Evolutionary conservation across 192 early-diverging fungal genomes (phyloP), one percentile per base, ranked within the genome.

Genomic region (Backusella tuberculispora): DNA sequence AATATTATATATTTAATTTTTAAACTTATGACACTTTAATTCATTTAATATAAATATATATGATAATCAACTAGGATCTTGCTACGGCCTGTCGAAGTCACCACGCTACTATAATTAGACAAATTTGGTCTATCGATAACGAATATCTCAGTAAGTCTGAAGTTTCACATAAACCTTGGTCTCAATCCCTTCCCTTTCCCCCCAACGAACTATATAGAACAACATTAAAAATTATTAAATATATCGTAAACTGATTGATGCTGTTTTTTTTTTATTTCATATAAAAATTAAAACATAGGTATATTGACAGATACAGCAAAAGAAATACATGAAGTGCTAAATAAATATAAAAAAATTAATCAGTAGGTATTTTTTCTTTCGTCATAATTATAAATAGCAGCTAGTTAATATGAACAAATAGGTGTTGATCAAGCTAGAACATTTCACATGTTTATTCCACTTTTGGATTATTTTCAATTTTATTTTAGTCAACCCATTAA

Each of bases 341-440:
- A 50, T 50, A 50, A 7, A 15, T 50, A n/a, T 50, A 50, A 50
- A 50, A 50, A 50, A 50, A 50, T 50, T 1, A n/a, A n/a, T 50
- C 5, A 19, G 47, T n/a, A 50, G 4, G 15, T 17, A 7, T 50
- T 50, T 17, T 50, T 50, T n/a, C 15, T 60, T 8, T 60, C 26
- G 50, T 53, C 50, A 53, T 53, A 53, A 53, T 53, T 53, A 53
- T 19, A 53, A 53, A 53, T 53, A 53, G 50, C 19, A 53, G n/a
- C 50, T 19, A 19, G 19, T 2, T 53, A 19, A 53, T 53, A 19
- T 19, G 50, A 53, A 53, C 50, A 53, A 53, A 53, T 53, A 53
- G 50, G n/a, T 19, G 7, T 53, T 53, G 48, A 21, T 53, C 48
- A 19, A 53, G 48, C 48, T 50, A 53, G n/a, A 24, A 3, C 9